Percentiles rank a stretch among this genome's conserved stretches.
These are phyloP conservation scores for Tephrocybe sp. DNA, from an alignment of 768 basidiomycete genomes.

Conservation along the genomic window DNA sequence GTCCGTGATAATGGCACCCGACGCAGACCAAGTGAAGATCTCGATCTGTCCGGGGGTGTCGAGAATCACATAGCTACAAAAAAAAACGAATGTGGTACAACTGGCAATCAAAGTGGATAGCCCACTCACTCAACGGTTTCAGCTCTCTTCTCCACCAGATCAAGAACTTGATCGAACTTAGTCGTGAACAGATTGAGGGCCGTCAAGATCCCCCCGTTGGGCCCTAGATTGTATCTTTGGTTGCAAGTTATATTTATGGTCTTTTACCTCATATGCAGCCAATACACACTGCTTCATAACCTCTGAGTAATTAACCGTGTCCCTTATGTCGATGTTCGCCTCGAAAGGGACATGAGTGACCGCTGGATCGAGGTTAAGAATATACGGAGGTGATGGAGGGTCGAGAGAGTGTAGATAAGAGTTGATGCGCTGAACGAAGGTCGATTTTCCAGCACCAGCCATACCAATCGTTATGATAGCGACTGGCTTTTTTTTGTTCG, in stretches of 20 bases:
- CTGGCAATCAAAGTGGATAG: not conserved
- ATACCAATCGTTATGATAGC: conserved; percentile 93
- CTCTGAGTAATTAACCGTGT: conserved; percentile 95
- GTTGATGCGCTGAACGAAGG: conserved; percentile 94
- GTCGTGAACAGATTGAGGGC: conserved; percentile 98
- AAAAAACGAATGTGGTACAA: not conserved
- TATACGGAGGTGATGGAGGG: conserved; percentile 78
- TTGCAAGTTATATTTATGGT: conserved; percentile 12
- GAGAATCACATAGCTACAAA: conserved; percentile 81
- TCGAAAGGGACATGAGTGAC: conserved; percentile 91
- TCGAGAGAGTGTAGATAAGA: conserved; percentile 78
- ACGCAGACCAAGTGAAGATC: conserved; percentile 99
- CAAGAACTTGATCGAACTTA: conserved; percentile 96
- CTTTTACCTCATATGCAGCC: conserved; percentile 22
- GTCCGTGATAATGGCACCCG: conserved; percentile 97
- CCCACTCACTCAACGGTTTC: conserved; percentile 80
- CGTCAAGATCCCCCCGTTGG: conserved; percentile 97
- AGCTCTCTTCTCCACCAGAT: conserved; percentile 87
- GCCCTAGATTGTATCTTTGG: conserved; percentile 92
- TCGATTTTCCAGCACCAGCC: conserved; percentile 98
- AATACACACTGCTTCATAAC: conserved; percentile 98
- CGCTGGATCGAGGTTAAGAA: conserved; percentile 97
- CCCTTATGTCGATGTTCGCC: conserved; percentile 96
- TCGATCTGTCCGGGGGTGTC: conserved; percentile 99
- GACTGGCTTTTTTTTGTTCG: conserved; percentile 59